Percentiles rank a stretch among this genome's conserved stretches.
phyloP scores from a whole-genome alignment of 371 early-diverging fungal genomes.

The Apophysomyces sp. region DNA sequence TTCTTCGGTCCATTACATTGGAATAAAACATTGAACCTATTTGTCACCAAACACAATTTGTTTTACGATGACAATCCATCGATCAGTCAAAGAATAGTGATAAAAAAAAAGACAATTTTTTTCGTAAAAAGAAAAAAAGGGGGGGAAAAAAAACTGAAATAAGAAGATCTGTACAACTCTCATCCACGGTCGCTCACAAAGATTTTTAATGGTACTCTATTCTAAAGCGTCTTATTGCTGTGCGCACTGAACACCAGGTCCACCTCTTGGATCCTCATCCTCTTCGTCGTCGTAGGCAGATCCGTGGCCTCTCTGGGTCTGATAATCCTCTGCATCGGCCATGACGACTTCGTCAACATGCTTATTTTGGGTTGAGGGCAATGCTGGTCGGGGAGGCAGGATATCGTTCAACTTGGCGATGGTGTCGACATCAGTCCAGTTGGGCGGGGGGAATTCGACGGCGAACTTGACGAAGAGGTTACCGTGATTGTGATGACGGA shows the following conservation, averaged over 20 bases:
- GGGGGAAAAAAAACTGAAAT: neutral
- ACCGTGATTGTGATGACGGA: slow-evolving; percentile 89
- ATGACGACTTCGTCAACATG: slow-evolving; percentile 79
- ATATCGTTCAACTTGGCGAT: slow-evolving; percentile 67
- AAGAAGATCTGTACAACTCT: neutral
- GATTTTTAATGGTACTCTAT: slow-evolving; percentile 3
- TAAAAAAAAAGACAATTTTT: neutral
- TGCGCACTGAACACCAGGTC: slow-evolving; percentile 93
- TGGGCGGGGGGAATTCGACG: slow-evolving; percentile 85
- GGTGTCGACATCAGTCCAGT: slow-evolving; percentile 72
- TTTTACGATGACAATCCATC: too few relatives aligned
- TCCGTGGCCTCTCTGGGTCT: slow-evolving; percentile 50
- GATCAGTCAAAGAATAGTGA: neutral
- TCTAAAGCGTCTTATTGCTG: slow-evolving; percentile 72
- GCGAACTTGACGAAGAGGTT: slow-evolving; percentile 89
- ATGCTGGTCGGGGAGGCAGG: slow-evolving; percentile 59
- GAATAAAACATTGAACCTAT: too few relatives aligned
- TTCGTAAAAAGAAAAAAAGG: neutral
- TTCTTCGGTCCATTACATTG: too few relatives aligned
- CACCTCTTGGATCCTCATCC: slow-evolving; percentile 65
- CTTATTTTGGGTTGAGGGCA: slow-evolving; percentile 44
- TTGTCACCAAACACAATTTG: neutral
- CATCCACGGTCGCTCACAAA: slow-evolving; percentile 2
- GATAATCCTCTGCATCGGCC: slow-evolving; percentile 72
- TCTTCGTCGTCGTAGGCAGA: slow-evolving; percentile 62